Base-by-base conservation (phyloP, 495 filamentous ascomycete species). In the Trichodelitschia bisporula region DNA sequence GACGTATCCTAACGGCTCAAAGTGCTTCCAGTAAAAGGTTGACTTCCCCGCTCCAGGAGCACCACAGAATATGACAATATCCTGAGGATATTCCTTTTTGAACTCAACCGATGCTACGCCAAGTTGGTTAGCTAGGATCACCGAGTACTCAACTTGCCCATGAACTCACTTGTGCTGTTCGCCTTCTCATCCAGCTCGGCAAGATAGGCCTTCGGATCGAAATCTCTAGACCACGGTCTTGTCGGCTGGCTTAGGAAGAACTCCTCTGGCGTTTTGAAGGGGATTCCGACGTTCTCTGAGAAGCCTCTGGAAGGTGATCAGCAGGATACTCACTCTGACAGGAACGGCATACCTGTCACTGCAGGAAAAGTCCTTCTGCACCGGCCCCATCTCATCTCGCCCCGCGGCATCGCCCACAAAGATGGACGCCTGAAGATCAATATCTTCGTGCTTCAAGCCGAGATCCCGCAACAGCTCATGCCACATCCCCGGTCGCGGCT, bases 401-500 rank as follows among this genome's bases (percentile, higher is more conserved):
- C 73, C 73, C 28, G 65, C 86, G 14, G 86, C 84, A 56, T 99
- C 86, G 5, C 86, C 86, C 6, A 95, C 72, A 46, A 91, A 91
- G 33, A 91, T 57, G 4, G 76, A 84, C 4, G 58, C 47, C 11
- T 61, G 46, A 4, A 73, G 47, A 45, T 89, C 69, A 15, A 83
- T 51, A 10, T 49, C 50, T 4, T 69, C 68, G 9, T 18, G 4
- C 5, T 1, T 47, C 50, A 92, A 56, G 30, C 69, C 64, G 40
- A 69, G 71, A 33, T 90, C 77, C 10, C 69, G 62, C 5, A 77
- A 53, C 33, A 90, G 52, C 44, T 92, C 77, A 1, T 53, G 52
- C 86, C 89, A 99, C 76, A 95, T 91, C 9, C 80, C 82, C 1
- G 55, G 55, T 28, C 86, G 57, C 8, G 86, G 86, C 44, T 99